Evolutionary conservation across 2,329 filamentous ascomycete genomes (phyloP), one percentile per base, ranked within the genome.

Genomic region (Nemania diffusa): DNA sequence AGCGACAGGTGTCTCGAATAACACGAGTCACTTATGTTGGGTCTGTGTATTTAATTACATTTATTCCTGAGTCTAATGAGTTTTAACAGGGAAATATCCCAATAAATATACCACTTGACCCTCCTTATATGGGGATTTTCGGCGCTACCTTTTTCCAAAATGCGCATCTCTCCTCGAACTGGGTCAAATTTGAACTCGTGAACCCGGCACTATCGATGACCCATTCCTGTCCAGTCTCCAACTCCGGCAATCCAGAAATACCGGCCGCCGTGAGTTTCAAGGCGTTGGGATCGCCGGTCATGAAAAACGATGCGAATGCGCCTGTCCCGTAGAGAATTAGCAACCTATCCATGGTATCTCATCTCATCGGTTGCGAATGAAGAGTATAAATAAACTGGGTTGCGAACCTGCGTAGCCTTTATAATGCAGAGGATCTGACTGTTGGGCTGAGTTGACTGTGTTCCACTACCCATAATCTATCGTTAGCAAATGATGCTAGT

Each of bases 241-340:
- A 69, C 9, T 74, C 67, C 1, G 87, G 86, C 7, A 88, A 82
- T 1, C 79, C 83, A 17, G 77, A 75, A 53, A 82, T 73, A 29
- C 77, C 79, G 1, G 65, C 65, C 60, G 81, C 79, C 0, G 86
- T 88, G 40, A 89, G 68, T 65, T 89, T 89, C 64, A 85, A 80
- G 13, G 80, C 77, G 71, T 90, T 89, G 0, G 88, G 86, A 74
- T 89, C 82, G 0, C 86, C 86, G 0, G 85, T 87, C 74, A 86
- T 81, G 65, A 90, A 84, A 75, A 89, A 90, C 26, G 84, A 87
- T 0, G 85, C 87, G 72, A 90, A 84, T 0, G 87, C 87, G 4
- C 88, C 88, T 0, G 84, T 65, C 50, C 46, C 34, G 17, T 50
- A 76, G 67, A 34, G 8, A 20, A 8, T 65, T 32, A 65, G 51